Evolutionary conservation across 352 stramenopile genomes (phyloP), one percentile per base, ranked within the genome.

Genomic region (Globisporangium middletonii): DNA sequence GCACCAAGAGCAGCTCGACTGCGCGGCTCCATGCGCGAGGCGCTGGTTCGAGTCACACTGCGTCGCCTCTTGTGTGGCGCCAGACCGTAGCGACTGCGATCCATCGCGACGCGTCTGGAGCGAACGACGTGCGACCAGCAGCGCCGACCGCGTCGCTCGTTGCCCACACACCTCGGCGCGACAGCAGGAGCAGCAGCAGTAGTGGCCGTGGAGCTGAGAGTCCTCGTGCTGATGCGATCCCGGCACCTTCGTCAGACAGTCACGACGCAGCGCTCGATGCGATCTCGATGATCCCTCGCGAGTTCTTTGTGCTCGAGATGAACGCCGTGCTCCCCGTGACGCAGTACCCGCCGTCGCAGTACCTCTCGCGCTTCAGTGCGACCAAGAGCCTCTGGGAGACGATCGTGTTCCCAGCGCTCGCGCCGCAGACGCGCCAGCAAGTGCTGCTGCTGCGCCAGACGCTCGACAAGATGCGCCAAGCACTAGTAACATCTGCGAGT

Each of bases 241-340:
- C 33, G 30, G 1, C 37, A 55, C 26, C 38, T 5, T 15, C 55
- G 18, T 50, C 1, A 16, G n/a, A 0, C 27, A 37, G 12, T 12
- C 12, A 37, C 0, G 33, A 47, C 9, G 50, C 26, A 12, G 23
- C 56, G 53, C 50, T 78, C 41, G 64, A 63, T 4, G 42, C 65
- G 18, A 69, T 83, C 30, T 70, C 71, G 1, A 71, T 77, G 66
- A 82, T 93, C 48, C 83, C 83, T 2, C 76, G 79, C 52, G 79
- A 93, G 57, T 92, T 89, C 51, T 90, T 89, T 44, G 69, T 93
- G 30, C 28, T 93, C 35, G 83, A 93, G 64, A 88, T 75, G 15
- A 79, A 88, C 55, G 71, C 65, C 19, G 65, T 93, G n/a, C 53
- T 86, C 6, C 60, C 81, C 1, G 55, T 71, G 42, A 64, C 44